Evolutionary conservation across 2,329 filamentous ascomycete species (phyloP).

Genomic region (Aureobasidium leucospermi): DNA sequence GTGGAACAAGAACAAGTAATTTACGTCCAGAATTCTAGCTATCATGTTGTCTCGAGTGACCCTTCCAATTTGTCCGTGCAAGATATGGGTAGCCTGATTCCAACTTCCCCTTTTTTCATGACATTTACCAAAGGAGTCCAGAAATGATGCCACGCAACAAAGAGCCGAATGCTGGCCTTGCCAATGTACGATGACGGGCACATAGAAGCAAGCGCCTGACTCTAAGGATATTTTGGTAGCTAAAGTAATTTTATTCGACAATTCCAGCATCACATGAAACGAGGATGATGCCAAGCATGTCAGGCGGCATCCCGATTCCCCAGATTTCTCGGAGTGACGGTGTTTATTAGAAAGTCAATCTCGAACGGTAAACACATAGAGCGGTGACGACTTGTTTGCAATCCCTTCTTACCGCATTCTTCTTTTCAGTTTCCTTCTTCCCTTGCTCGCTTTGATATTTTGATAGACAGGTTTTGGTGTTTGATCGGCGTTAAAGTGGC

Average conservation of each 20-base stretch:
- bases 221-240: neutral
- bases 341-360: neutral
- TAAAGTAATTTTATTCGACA: neutral
- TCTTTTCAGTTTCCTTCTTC: neutral
- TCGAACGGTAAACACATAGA: slow-evolving; percentile 1
- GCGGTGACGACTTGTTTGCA: slow-evolving; percentile 5
- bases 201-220: neutral
- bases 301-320: neutral
- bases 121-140: too few relatives aligned
- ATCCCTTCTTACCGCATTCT: neutral
- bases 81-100: neutral
- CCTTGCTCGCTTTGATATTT: neutral
- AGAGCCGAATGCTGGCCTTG: neutral
- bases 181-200: neutral
- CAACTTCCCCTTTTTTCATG: neutral
- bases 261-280: slow-evolving; percentile 2
- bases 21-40: too few relatives aligned
- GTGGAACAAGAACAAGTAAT: too few relatives aligned
- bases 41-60: too few relatives aligned
- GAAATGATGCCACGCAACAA: too few relatives aligned
- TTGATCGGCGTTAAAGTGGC: neutral
- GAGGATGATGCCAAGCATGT: neutral
- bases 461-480: neutral
- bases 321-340: neutral
- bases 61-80: neutral